Conservation (phyloP, 2,329 filamentous ascomycete genomes). For the Cladosporium phlei region DNA sequence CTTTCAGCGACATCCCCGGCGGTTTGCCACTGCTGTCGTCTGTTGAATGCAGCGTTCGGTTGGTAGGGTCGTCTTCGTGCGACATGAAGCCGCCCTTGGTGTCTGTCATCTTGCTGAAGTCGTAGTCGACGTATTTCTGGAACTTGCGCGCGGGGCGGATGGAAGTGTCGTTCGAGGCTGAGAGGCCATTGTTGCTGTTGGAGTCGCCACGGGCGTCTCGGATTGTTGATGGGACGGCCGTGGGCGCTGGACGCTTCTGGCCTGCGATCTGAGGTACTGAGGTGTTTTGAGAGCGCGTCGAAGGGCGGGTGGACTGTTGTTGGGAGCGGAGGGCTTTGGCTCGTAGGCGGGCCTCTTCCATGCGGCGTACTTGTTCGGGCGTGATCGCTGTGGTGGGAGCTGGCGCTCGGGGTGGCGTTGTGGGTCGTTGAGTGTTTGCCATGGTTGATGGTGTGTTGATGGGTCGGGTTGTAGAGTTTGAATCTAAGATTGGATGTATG, state of each 20-base stretch:
- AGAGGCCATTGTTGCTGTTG: constrained; percentile 28
- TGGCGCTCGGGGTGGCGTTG: constrained; percentile 44
- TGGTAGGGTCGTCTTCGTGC: constrained; percentile 85
- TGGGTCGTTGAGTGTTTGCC: constrained; percentile 36
- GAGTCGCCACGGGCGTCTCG: constrained; percentile 61
- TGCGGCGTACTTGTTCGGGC: constrained; percentile 57
- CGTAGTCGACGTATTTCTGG: constrained; percentile 92
- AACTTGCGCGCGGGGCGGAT: constrained; percentile 82
- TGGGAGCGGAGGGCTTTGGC: constrained; percentile 71
- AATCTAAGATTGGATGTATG: no score
- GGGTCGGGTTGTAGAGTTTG: no score
- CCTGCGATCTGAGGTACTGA: constrained; percentile 47
- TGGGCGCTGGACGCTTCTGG: constrained; percentile 63
- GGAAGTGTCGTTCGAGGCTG: constrained; percentile 41
- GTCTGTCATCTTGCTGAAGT: constrained; percentile 96
- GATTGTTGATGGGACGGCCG: constrained; percentile 53
- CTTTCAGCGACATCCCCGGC: constrained; percentile 78
- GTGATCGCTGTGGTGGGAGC: constrained; percentile 47
- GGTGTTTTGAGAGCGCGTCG: constrained; percentile 18
- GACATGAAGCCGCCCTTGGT: constrained; percentile 94
- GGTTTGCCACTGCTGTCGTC: constrained; percentile 61
- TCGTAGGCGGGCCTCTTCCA: constrained; percentile 79
- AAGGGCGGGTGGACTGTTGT: constrained; percentile 53
- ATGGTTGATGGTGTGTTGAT: constrained; percentile 18
- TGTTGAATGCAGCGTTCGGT: constrained; percentile 64